Base-by-base conservation (phyloP, 1,284 basidiomycete genomes). In the Ganoderma lingzhi region DNA sequence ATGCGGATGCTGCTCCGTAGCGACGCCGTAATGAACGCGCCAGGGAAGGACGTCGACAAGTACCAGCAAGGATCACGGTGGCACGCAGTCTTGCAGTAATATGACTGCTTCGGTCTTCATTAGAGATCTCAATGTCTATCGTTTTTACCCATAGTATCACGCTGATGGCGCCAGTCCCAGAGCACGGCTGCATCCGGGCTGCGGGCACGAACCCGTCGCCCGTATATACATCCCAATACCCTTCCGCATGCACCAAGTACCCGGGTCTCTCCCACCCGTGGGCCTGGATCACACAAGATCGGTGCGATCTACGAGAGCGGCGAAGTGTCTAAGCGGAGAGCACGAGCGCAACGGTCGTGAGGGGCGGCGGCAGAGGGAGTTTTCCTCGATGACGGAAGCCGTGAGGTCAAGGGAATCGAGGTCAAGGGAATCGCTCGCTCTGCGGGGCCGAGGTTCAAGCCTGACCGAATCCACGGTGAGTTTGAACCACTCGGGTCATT, bases 11-110 rank as follows among this genome's bases (percentile, higher is more conserved):
- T 98, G 10, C 87, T 99, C n/a, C 91, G 96, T 44, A 96, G 99
- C 3, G 97, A 99, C 79, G 96, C 98, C 78, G 95, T 98, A 66
- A 95, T 97, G 17, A 93, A 94, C 75, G 96, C 96, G n/a, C 87
- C 90, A 44, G 86, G 92, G 69, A 91, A 91, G 78, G 91, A 92
- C 23, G 23, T 23, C 23, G 23, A 23, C 37, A 83, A 84, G 73
- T 89, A 35, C 35, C 35, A 35, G 35, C 35, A 23, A 17, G 28
- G 30, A 32, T 19, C 1, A 30, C 28, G 30, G 53, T 12, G 12
- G 28, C 14, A 28, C 51, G 23, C 51, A 19, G n/a, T 8, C 45
- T 6, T 48, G 19, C 45, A 48, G n/a, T n/a, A 23, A 48, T n/a
- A 48, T 48, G 19, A n/a, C 45, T 6, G 19, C 19, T 48, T 48